A percentile compares a stretch with the other conserved stretches of the same genome.
Conservation (phyloP, 164 flowering plant genomes). For the Liquidambar formosana region DNA sequence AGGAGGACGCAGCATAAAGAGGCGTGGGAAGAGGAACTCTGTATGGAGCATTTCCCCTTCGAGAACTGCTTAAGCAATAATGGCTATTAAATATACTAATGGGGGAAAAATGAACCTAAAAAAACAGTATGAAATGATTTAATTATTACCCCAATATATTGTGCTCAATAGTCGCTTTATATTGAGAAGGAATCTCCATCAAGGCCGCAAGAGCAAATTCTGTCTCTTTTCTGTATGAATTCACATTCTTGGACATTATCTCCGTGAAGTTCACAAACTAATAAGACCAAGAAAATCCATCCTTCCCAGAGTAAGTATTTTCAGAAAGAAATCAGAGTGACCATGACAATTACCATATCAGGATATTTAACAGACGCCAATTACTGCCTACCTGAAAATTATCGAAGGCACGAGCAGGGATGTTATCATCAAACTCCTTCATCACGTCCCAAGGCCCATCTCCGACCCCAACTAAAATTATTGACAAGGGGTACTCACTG, state of each 20-base stretch:
- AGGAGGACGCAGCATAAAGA: conserved; percentile 19
- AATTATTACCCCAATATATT: conserved; percentile 37
- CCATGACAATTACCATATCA: background rate
- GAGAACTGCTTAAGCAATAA: conserved; percentile 14
- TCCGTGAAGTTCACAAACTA: conserved; percentile 50
- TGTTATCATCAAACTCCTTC: conserved; percentile 53
- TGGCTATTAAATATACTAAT: background rate
- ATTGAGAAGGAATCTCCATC: conserved; percentile 58
- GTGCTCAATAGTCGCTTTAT: conserved; percentile 45
- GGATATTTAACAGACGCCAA: too few species aligned
- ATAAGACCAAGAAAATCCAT: conserved; percentile 6
- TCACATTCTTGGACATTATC: conserved; percentile 42
- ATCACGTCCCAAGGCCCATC: conserved; percentile 60
- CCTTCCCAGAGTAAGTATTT: background rate
- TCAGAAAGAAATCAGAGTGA: background rate
- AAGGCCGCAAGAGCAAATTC: conserved; percentile 50
- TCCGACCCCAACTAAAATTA: conserved; percentile 57
- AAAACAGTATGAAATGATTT: background rate
- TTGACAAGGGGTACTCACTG: conserved; percentile 54
- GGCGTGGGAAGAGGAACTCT: conserved; percentile 47
- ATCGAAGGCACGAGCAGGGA: conserved; percentile 49
- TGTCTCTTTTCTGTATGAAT: conserved; percentile 31
- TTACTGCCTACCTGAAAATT: conserved; percentile 42
- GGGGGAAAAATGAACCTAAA: background rate
- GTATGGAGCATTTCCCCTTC: conserved; percentile 21